Percentiles rank a stretch among this genome's conserved stretches.
phyloP scores from a whole-genome alignment of 345 rosid species.

The Triadica sebifera region DNA sequence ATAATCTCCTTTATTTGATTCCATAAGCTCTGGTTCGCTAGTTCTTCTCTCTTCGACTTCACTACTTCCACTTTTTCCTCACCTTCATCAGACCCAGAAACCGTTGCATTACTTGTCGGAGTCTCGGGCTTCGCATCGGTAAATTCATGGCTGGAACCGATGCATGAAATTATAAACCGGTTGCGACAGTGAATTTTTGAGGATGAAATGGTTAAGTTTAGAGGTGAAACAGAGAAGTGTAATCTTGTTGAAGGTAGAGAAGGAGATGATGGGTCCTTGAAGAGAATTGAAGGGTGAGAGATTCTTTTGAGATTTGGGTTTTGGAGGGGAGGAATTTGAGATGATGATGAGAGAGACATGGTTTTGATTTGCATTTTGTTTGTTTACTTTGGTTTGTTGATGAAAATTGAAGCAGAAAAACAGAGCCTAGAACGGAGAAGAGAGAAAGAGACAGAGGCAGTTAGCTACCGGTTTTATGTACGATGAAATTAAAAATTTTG shows the following conservation, averaged over 20 bases:
- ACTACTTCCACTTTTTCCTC: slow-evolving; percentile 20
- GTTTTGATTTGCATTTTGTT: slow-evolving; percentile 47
- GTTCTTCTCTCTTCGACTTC: slow-evolving; percentile 24
- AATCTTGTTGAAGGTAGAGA: background rate
- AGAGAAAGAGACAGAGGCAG: too few relatives aligned
- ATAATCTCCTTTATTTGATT: slow-evolving; percentile 75
- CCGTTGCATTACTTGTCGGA: too few relatives aligned
- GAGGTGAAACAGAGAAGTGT: background rate
- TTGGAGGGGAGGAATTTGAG: slow-evolving; percentile 7
- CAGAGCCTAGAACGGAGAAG: background rate
- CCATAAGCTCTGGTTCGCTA: slow-evolving; percentile 65
- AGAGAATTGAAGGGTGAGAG: slow-evolving; percentile 25
- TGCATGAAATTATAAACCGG: slow-evolving; percentile 28
- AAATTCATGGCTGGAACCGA: slow-evolving; percentile 31
- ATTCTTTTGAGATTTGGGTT: slow-evolving; percentile 25
- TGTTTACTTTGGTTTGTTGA: background rate
- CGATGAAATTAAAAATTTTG: background rate
- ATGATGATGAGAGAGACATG: slow-evolving; percentile 16
- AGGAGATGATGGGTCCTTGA: slow-evolving; percentile 9
- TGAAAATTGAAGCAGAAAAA: background rate
- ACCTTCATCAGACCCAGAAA: too few relatives aligned
- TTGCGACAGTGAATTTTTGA: background rate
- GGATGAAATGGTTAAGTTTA: slow-evolving; percentile 6
- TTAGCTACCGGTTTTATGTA: background rate
- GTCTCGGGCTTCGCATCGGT: background rate